Evolutionary conservation across 2,329 filamentous ascomycete genomes (phyloP), one percentile per base, ranked within the genome.

Genomic region (Cladosporium sp.): DNA sequence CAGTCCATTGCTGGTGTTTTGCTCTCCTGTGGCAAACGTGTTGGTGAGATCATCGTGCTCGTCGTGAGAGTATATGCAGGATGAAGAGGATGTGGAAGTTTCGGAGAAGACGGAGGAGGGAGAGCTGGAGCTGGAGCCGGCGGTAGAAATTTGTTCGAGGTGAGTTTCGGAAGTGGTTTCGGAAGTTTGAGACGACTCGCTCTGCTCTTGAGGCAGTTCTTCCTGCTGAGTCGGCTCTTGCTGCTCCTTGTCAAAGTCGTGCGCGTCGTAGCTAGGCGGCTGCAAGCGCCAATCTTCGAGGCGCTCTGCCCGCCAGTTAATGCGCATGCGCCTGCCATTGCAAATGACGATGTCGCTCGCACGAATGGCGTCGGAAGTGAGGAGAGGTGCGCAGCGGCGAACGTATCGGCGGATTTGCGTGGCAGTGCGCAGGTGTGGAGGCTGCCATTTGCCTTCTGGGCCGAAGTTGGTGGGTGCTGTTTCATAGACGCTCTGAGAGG

Each of bases 271-370:
- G 38, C 65, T 66, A 3, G 73, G 73, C n/a, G 73, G 72, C 40
- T 68, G 64, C 2, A 70, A 59, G 12, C 62, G 62, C 66, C 69
- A 75, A 6, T 68, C 63, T 36, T 70, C 65, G 4, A 75, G 62
- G n/a, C 63, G 58, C 43, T 70, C 66, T 53, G 69, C 67, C 25
- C 66, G 68, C 53, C 67, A 65, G 52, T 73, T 71, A 60, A 76
- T 69, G 45, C 68, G 69, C 54, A 73, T 60, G 36, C 73, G 70
- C 43, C 64, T 62, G 39, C 71, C 72, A 25, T 67, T 59, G 50
- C 46, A 58, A 53, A 72, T 71, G 6, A 76, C 61, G n/a, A 76
- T 65, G 50, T 74, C 70, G 59, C 68, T 73, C 0, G 73, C 70
- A 29, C 74, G 66, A 2, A 69, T 67, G 2, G 72, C 70, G 35